A percentile compares a stretch with the other conserved stretches of the same genome.
These are phyloP conservation scores for Ganoderma resinaceum DNA, from an alignment of 1,284 basidiomycete species.

Conservation along the genomic window DNA sequence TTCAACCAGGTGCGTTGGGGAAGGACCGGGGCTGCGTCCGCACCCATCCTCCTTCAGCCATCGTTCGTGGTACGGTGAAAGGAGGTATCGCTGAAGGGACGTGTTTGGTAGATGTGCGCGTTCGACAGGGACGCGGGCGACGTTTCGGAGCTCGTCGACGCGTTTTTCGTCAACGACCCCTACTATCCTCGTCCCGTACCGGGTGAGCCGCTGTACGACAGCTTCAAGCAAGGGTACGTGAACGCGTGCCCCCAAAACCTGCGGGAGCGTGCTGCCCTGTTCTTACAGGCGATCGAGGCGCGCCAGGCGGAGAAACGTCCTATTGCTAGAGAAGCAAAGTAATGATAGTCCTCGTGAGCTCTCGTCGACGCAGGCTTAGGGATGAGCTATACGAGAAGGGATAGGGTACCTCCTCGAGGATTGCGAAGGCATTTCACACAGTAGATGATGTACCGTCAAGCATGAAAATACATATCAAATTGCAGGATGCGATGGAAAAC, in stretches of 20 bases:
- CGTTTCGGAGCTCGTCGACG: slow-evolving; percentile 34
- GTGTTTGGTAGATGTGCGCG: background rate
- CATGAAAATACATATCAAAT: no score
- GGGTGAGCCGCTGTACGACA: slow-evolving; percentile 33
- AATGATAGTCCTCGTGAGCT: no score
- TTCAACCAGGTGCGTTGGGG: slow-evolving; percentile 43
- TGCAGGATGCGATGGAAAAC: no score
- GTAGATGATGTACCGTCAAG: no score
- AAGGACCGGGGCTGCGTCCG: no score
- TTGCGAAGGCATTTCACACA: no score
- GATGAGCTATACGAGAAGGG: no score
- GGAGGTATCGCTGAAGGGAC: background rate
- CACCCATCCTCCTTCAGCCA: no score
- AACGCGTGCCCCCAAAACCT: background rate
- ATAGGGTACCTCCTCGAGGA: no score
- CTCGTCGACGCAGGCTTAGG: no score
- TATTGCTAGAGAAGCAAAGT: background rate
- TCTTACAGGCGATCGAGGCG: background rate
- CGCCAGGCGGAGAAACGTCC: background rate
- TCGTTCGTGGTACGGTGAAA: no score
- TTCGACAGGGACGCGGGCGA: slow-evolving; percentile 11
- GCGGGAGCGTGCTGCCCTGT: background rate
- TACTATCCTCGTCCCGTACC: slow-evolving; percentile 41
- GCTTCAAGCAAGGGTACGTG: slow-evolving; percentile 37
- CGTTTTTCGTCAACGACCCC: slow-evolving; percentile 42